Base-by-base conservation (phyloP, 257 asterid species). In the Solanum microdontum region DNA sequence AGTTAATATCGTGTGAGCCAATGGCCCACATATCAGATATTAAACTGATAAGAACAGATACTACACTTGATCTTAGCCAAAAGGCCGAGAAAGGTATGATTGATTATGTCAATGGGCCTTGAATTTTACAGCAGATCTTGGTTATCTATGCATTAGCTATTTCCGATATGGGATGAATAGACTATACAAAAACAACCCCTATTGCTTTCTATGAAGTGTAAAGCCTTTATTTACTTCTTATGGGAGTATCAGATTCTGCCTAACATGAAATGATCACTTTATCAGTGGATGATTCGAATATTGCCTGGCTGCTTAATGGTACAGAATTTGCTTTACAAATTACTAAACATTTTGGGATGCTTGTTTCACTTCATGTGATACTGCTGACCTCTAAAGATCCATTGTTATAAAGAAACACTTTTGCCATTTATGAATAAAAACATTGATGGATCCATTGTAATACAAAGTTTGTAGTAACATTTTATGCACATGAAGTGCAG, bases 41-140 rank as follows among this genome's bases (percentile, higher is more conserved):
- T 90, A 90, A 90, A 90, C 82, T 90, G 83, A 90, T 89, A 90
- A 90, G 89, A 90, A 89, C 91, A 90, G 88, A 89, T 90, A 82
- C 88, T 90, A 90, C 90, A 90, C 90, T 90, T 90, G 92, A 87
- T 87, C 90, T 90, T 87, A 90, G 88, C 89, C 87, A 86, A 89
- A 89, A 90, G 91, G 88, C 89, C 91, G 87, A 87, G 90, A 90
- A 90, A 89, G 88, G 90, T 87, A 90, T 87, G 90, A 1, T 8
- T 3, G 0, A 0, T 0, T 3, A 0, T 0, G 2, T 1, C 1
- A 33, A 4, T 33, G 82, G 17, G 17, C 82, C 5, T 73, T 12
- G 26, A 1, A 0, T 73, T 9, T 73, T 73, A 19, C 1, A 19
- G 48, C 17, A 73, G 26, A 3, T 19, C 26, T 19, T 0, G 11